Percentiles rank a stretch among this genome's conserved stretches.
phyloP scores from a whole-genome alignment of 495 filamentous ascomycete species.

The Clavariopsis aquatica region DNA sequence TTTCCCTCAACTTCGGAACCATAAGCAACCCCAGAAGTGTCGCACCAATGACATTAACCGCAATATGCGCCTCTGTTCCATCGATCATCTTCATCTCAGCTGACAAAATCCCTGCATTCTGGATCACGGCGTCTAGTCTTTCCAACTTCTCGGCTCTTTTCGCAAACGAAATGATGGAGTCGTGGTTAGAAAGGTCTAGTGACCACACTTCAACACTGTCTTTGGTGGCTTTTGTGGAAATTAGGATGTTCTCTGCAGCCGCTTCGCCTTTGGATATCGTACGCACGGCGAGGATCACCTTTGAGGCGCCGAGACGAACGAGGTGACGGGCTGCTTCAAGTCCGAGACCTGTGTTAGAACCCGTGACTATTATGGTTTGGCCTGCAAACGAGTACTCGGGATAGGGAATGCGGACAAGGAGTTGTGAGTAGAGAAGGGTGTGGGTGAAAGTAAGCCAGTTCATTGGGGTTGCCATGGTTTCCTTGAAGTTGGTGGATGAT shows the following conservation, averaged over 20 bases:
- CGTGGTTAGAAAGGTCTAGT: conserved; percentile 57
- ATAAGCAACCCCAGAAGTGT: conserved; percentile 51
- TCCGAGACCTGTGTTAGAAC: conserved; percentile 17
- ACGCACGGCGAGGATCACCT: conserved; percentile 23
- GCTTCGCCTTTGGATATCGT: conserved; percentile 8
- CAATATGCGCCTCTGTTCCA: conserved; percentile 52
- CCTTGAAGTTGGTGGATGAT: neutral
- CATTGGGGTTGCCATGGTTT: conserved; percentile 15
- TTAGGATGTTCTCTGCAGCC: conserved; percentile 37
- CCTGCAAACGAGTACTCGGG: conserved; percentile 39
- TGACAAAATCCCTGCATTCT: conserved; percentile 52
- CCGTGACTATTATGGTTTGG: conserved; percentile 18
- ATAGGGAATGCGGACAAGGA: conserved; percentile 46
- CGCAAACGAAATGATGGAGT: conserved; percentile 54
- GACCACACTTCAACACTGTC: conserved; percentile 54
- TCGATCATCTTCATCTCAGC: conserved; percentile 40
- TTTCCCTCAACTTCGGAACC: conserved; percentile 45
- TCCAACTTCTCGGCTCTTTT: conserved; percentile 45
- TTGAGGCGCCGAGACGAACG: conserved; percentile 13
- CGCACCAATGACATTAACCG: conserved; percentile 56
- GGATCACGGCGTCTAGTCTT: conserved; percentile 48
- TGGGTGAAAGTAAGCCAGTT: neutral
- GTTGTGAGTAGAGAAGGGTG: conserved; percentile 50
- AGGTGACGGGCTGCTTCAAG: conserved; percentile 14
- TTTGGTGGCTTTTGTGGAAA: conserved; percentile 43